Evolutionary conservation across 441 rosid genomes (phyloP).

Genomic region (Brassica hybrid): DNA sequence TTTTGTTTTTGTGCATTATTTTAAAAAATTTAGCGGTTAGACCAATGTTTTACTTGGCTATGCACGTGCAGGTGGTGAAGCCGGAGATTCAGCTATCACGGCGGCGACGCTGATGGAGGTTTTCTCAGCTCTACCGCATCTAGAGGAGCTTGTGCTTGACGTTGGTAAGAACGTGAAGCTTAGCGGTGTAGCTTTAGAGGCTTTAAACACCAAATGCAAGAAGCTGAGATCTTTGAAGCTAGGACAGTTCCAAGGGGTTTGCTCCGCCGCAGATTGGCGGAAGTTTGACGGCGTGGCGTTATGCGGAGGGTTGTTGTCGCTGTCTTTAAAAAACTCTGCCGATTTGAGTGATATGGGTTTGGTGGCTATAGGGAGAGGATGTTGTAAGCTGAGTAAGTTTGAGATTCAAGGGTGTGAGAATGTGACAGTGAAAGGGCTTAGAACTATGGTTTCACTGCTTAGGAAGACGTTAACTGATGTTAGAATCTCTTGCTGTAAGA

Average conservation of each 20-base stretch:
- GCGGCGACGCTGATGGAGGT: constrained; percentile 54
- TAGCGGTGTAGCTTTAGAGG: constrained; percentile 61
- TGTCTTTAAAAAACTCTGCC: constrained; percentile 68
- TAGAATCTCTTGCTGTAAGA: too few relatives aligned
- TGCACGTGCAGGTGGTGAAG: constrained; percentile 24
- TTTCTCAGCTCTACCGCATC: constrained; percentile 55
- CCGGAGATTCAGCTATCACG: constrained; percentile 67
- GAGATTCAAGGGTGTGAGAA: constrained; percentile 85
- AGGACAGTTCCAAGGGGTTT: constrained; percentile 76
- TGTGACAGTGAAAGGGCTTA: constrained; percentile 71
- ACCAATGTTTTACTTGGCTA: neutral
- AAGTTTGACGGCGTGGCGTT: constrained; percentile 73
- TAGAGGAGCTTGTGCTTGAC: constrained; percentile 74
- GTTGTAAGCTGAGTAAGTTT: constrained; percentile 62
- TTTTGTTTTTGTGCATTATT: neutral
- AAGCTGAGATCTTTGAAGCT: constrained; percentile 57
- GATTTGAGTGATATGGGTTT: too few relatives aligned
- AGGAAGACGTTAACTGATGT: constrained; percentile 62
- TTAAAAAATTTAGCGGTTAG: neutral
- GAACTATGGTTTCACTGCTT: constrained; percentile 63
- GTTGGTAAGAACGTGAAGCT: constrained; percentile 70
- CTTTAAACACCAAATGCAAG: constrained; percentile 59
- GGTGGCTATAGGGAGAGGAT: constrained; percentile 85
- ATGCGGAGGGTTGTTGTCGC: constrained; percentile 60
- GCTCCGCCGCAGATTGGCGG: constrained; percentile 63